Evolutionary conservation across 805 yeast species (phyloP).

Genomic region (Nakazawaea pomicola): DNA sequence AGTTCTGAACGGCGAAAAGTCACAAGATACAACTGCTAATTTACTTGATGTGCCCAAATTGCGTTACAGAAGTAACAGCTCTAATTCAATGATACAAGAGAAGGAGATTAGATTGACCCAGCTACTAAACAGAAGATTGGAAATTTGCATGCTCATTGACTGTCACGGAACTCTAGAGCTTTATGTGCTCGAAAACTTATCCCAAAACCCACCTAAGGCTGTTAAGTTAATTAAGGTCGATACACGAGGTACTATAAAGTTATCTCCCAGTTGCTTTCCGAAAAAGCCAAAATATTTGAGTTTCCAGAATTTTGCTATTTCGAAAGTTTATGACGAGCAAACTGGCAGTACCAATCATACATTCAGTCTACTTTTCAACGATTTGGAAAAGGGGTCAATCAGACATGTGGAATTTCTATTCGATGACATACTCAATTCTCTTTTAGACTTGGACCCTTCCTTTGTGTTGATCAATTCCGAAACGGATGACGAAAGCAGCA

Average conservation of each 20-base stretch:
- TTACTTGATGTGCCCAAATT: conserved; percentile 17
- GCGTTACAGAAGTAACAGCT: conserved; percentile 17
- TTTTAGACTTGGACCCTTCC: conserved; percentile 12
- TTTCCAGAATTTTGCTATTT: conserved; percentile 21
- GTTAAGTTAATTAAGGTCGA: conserved; percentile 36
- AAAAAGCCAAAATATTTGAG: conserved; percentile 19
- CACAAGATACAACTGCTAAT: background rate
- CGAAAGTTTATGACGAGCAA: conserved; percentile 7
- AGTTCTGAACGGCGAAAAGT: background rate
- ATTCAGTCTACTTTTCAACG: conserved; percentile 41
- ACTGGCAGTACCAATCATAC: conserved; percentile 17
- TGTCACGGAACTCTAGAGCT: conserved; percentile 35
- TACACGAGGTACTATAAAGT: conserved; percentile 13
- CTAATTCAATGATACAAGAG: conserved; percentile 9
- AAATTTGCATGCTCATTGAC: conserved; percentile 40
- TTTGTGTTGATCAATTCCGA: background rate
- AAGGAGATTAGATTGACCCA: conserved; percentile 20
- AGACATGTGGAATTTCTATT: conserved; percentile 29
- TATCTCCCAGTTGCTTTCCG: conserved; percentile 24
- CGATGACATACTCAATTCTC: conserved; percentile 22
- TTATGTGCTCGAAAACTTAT: conserved; percentile 45
- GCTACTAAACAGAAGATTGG: conserved; percentile 23
- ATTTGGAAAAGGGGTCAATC: conserved; percentile 29
- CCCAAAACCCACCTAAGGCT: conserved; percentile 50
- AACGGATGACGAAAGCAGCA: background rate